Percentiles rank a stretch among this genome's conserved stretches.
phyloP scores from a whole-genome alignment of 2,329 filamentous ascomycete genomes.

The Cladophialophora bantiana region DNA sequence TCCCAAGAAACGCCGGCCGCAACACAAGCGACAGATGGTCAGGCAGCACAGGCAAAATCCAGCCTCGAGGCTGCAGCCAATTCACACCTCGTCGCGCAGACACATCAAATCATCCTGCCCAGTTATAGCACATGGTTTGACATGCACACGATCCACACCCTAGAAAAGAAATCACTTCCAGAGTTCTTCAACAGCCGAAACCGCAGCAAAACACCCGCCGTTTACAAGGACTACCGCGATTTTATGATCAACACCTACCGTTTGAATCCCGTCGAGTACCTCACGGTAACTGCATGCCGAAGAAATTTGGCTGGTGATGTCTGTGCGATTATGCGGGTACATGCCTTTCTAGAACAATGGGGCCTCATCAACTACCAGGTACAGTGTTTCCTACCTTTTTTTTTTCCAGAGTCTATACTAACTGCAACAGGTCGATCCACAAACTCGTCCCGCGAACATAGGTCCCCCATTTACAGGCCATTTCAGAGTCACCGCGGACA shows the following conservation, averaged over 20 bases:
- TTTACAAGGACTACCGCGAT: conserved; percentile 98
- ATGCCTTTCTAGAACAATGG: conserved; percentile 98
- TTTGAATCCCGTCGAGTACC: conserved; percentile 91
- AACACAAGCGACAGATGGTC: conserved; percentile 60
- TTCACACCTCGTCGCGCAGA: conserved; percentile 90
- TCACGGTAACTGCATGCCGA: conserved; percentile 94
- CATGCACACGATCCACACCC: conserved; percentile 88
- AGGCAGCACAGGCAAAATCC: conserved; percentile 75
- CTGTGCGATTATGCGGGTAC: conserved; percentile 98
- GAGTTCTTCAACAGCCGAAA: conserved; percentile 99
- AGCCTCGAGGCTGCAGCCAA: conserved; percentile 84
- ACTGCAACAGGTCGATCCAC: conserved; percentile 80
- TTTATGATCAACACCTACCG: conserved; percentile 99
- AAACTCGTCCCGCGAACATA: conserved; percentile 92
- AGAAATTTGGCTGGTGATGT: conserved; percentile 96
- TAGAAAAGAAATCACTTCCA: conserved; percentile 92
- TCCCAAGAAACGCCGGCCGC: conserved; percentile 45
- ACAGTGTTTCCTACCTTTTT: conserved; percentile 41
- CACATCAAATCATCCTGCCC: conserved; percentile 92
- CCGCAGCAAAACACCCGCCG: conserved; percentile 93
- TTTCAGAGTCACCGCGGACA: conserved; percentile 95
- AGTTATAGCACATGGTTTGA: conserved; percentile 99
- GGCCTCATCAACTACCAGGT: conserved; percentile 99
- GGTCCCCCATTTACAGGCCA: conserved; percentile 97
- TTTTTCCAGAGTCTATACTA: conserved; percentile 39